A percentile compares a stretch with the other conserved stretches of the same genome.
Evolutionary conservation across 306 rosid genomes (phyloP).

Genomic region (Vigna angularis): DNA sequence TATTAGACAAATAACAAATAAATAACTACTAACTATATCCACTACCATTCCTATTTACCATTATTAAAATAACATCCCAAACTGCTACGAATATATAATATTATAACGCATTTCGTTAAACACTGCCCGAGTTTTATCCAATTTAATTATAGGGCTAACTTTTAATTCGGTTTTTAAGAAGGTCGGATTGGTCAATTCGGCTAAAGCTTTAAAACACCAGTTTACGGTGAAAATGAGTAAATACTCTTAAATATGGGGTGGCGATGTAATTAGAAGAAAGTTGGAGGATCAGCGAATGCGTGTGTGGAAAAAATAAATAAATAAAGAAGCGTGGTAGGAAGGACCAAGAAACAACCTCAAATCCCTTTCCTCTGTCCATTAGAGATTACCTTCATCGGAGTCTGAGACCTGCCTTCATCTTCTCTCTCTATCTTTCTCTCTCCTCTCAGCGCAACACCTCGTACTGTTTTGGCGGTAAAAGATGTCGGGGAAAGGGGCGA

Average conservation of each 20-base stretch:
- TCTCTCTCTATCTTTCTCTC: not conserved
- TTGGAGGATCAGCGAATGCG: not conserved
- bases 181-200: too few species aligned
- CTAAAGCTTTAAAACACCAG: too few species aligned
- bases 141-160: too few species aligned
- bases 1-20: too few species aligned
- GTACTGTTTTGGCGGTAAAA: slow-evolving; percentile 53
- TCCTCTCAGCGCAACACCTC: not conserved
- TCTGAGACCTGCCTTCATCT: not conserved
- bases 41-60: too few species aligned
- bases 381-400: slow-evolving; percentile 3
- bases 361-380: slow-evolving; percentile 13
- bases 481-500: slow-evolving; percentile 90
- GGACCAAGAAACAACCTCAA: slow-evolving; percentile 20
- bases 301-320: not conserved
- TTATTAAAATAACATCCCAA: too few species aligned
- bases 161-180: too few species aligned
- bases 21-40: too few species aligned
- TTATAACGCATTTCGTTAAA: too few species aligned
- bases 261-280: not conserved
- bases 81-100: too few species aligned
- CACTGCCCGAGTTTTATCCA: too few species aligned
- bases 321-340: not conserved
- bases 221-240: too few species aligned
- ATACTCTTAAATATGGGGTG: not conserved